A percentile compares a stretch with the other conserved stretches of the same genome.
Conservation (phyloP, 1,139 yeast species). For the Protomyces gravidus region DNA sequence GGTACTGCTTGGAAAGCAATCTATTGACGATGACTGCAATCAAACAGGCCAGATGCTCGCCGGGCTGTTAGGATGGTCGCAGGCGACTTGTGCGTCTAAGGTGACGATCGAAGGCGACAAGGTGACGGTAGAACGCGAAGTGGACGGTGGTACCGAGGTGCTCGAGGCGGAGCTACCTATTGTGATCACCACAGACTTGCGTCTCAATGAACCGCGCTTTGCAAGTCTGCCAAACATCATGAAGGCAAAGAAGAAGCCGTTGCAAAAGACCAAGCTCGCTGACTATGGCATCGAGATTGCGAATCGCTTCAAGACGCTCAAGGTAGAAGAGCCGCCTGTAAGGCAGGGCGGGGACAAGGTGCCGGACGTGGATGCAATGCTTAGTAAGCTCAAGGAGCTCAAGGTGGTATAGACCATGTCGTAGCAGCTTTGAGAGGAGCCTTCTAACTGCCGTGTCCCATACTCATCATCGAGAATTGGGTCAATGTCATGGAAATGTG, state of each 20-base stretch:
- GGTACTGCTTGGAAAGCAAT: constrained; percentile 88
- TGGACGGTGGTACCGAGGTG: constrained; percentile 91
- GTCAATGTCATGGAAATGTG: too few relatives aligned
- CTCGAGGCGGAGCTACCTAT: constrained; percentile 74
- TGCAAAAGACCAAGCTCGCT: constrained; percentile 62
- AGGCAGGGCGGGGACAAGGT: constrained; percentile 82
- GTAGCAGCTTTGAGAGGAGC: too few relatives aligned
- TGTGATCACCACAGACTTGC: constrained; percentile 84
- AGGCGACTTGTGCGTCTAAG: constrained; percentile 92
- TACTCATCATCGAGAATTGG: too few relatives aligned
- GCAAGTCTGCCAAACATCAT: constrained; percentile 90
- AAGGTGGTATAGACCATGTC: constrained; percentile 41
- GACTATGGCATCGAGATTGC: constrained; percentile 66
- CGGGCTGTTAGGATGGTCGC: constrained; percentile 93
- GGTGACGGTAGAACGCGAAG: constrained; percentile 79
- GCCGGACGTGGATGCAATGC: constrained; percentile 71
- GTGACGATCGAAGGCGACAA: constrained; percentile 58
- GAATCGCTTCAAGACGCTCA: constrained; percentile 62
- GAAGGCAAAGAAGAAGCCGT: constrained; percentile 97
- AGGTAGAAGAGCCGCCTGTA: constrained; percentile 78
- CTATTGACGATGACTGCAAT: constrained; percentile 90
- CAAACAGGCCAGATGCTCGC: constrained; percentile 99
- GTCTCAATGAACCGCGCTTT: constrained; percentile 90
- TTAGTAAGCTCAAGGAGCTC: constrained; percentile 66
- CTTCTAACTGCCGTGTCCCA: too few relatives aligned